Conservation (phyloP, 1,139 yeast genomes). For the Kodamaea alishanica region DNA sequence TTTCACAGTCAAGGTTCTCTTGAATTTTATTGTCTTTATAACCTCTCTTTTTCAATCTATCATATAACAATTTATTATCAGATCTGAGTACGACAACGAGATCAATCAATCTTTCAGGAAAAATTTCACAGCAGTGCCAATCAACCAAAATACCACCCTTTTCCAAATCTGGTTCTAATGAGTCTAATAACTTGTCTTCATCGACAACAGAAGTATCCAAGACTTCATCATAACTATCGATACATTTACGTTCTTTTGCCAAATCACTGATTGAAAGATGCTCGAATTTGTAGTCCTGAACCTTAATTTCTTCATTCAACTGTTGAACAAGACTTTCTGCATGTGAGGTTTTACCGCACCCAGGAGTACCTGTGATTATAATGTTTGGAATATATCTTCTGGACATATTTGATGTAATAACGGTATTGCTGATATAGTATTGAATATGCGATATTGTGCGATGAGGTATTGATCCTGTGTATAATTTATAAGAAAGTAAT, state of each 20-base stretch:
- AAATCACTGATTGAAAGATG: conserved; percentile 75
- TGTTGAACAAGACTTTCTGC: conserved; percentile 58
- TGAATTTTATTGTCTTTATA: conserved; percentile 78
- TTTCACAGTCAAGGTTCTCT: conserved; percentile 94
- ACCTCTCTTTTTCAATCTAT: conserved; percentile 68
- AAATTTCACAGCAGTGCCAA: conserved; percentile 97
- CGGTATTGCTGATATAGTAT: too few species aligned
- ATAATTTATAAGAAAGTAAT: too few species aligned
- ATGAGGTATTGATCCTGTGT: too few species aligned
- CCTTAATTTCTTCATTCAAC: conserved; percentile 22
- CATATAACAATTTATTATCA: conserved; percentile 66
- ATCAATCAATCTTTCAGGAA: conserved; percentile 90
- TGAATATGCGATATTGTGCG: too few species aligned
- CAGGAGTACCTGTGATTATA: conserved; percentile 94
- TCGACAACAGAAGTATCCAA: conserved; percentile 88
- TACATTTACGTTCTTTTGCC: conserved; percentile 73
- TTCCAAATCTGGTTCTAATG: conserved; percentile 71
- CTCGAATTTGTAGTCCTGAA: conserved; percentile 38
- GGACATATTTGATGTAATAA: conserved; percentile 17
- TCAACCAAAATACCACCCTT: conserved; percentile 86
- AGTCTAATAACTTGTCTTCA: conserved; percentile 83
- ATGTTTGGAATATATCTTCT: conserved; percentile 66
- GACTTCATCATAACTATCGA: conserved; percentile 80
- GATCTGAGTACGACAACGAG: conserved; percentile 85
- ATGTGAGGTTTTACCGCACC: conserved; percentile 93